A percentile compares a stretch with the other conserved stretches of the same genome.
These are phyloP conservation scores for Ilex paraguariensis DNA, from an alignment of 305 asterid genomes.

Conservation along the genomic window DNA sequence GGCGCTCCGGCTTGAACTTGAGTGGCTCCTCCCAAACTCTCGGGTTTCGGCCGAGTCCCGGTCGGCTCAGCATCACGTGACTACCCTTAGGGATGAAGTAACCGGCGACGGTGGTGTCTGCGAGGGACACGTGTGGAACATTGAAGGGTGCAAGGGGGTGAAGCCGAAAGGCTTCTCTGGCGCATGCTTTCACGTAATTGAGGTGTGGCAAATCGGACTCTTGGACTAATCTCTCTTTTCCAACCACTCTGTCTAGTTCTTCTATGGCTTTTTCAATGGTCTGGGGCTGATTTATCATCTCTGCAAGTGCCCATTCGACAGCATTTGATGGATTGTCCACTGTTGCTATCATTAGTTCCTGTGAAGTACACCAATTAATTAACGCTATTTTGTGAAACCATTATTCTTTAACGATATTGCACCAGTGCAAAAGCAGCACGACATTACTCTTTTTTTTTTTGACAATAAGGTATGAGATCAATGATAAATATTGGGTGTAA, in stretches of 20 bases:
- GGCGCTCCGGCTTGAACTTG: neutral
- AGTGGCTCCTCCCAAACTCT: constrained; percentile 1
- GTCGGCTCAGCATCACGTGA: neutral
- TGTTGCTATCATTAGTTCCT: neutral
- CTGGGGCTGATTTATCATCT: too few relatives aligned
- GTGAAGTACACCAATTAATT: neutral
- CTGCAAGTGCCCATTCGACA: too few relatives aligned
- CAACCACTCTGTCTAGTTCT: neutral
- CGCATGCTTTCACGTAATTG: neutral
- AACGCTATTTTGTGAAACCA: too few relatives aligned
- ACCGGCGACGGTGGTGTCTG: neutral
- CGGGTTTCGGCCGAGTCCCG: neutral
- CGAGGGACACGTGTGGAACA: neutral
- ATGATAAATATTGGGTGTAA: too few relatives aligned
- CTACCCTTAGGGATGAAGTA: neutral
- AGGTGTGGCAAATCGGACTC: neutral
- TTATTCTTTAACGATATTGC: too few relatives aligned
- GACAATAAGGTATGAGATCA: too few relatives aligned
- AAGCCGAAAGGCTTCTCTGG: neutral
- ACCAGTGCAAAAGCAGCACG: too few relatives aligned
- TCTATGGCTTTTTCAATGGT: neutral
- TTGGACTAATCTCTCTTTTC: neutral
- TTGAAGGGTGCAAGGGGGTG: neutral
- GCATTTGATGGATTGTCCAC: neutral
- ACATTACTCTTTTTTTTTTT: too few relatives aligned